Percentiles rank a stretch among this genome's conserved stretches.
phyloP scores from a whole-genome alignment of 306 rosid species.

The Fragaria nilgerrensis region DNA sequence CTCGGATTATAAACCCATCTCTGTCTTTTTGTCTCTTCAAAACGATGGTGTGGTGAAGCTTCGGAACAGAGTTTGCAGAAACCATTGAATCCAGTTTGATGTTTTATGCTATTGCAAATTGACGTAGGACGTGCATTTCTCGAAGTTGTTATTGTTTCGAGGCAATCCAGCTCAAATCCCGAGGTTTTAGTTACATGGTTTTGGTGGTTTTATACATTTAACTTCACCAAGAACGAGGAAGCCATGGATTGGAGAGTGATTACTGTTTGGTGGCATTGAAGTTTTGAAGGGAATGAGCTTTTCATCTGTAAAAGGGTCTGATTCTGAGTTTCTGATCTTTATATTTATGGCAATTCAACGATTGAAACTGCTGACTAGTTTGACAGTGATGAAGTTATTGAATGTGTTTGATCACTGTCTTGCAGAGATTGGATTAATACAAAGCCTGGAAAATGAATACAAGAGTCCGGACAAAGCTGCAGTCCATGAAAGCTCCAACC shows the following conservation, averaged over 20 bases:
- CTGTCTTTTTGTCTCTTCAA: neutral
- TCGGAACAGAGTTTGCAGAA: constrained; percentile 1
- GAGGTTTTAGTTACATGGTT: constrained; percentile 21
- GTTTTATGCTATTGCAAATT: neutral
- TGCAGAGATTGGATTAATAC: constrained; percentile 33
- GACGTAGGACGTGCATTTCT: constrained; percentile 5
- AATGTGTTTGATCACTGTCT: constrained; percentile 22
- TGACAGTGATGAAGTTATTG: constrained; percentile 11
- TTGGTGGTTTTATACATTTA: constrained; percentile 10
- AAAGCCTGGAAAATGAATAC: constrained; percentile 48
- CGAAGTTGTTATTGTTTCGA: constrained; percentile 8
- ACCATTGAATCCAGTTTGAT: constrained; percentile 7
- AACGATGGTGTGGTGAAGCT: neutral
- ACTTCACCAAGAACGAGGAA: constrained; percentile 27
- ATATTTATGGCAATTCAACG: neutral
- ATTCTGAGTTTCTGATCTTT: constrained; percentile 29
- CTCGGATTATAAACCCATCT: neutral
- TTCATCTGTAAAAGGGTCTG: constrained; percentile 34
- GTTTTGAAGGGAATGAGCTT: constrained; percentile 25
- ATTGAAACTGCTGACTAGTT: constrained; percentile 16
- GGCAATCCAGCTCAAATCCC: constrained; percentile 7
- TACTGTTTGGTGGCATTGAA: constrained; percentile 25
- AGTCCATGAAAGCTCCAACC: constrained; percentile 53
- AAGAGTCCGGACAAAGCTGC: constrained; percentile 38
- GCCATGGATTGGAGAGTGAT: constrained; percentile 23